phyloP scores from a whole-genome alignment of 1,284 basidiomycete species.

The Leccinum subrobustum region DNA sequence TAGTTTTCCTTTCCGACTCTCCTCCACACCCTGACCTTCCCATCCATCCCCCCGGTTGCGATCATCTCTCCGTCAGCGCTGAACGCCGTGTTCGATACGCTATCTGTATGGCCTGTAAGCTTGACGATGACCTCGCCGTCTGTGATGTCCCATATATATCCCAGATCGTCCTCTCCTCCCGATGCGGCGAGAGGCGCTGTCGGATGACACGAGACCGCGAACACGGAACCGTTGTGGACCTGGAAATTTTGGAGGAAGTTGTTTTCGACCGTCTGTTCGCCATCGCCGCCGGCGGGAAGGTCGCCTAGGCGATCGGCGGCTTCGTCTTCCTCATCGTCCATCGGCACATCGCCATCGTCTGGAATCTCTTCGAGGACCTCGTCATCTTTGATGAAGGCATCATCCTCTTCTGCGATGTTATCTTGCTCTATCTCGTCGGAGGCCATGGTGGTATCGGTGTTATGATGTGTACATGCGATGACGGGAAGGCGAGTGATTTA shows the following conservation, averaged over 20 bases:
- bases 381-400: constrained; percentile 57
- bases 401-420: constrained; percentile 38
- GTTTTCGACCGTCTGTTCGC: constrained; percentile 39
- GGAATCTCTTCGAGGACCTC: constrained; percentile 64
- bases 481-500: neutral
- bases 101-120: constrained; percentile 91
- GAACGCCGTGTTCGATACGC: constrained; percentile 81
- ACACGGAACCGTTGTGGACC: constrained; percentile 75
- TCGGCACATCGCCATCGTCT: constrained; percentile 69
- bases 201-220: constrained; percentile 84
- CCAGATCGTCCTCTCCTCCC: constrained; percentile 94
- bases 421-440: constrained; percentile 21
- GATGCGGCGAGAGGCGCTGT: constrained; percentile 83
- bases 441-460: constrained; percentile 16
- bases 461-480: neutral
- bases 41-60: constrained; percentile 97
- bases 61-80: constrained; percentile 89
- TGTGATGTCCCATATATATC: constrained; percentile 91
- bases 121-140: constrained; percentile 80
- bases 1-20: constrained; percentile 74
- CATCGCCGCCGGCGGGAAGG: constrained; percentile 35
- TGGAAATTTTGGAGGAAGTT: constrained; percentile 70
- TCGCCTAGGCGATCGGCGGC: constrained; percentile 43
- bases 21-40: constrained; percentile 89
- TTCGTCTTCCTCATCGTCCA: constrained; percentile 76